Evolutionary conservation across 2,329 filamentous ascomycete species (phyloP), one percentile per base, ranked within the genome.

Genomic region (Ascochyta koolunga): DNA sequence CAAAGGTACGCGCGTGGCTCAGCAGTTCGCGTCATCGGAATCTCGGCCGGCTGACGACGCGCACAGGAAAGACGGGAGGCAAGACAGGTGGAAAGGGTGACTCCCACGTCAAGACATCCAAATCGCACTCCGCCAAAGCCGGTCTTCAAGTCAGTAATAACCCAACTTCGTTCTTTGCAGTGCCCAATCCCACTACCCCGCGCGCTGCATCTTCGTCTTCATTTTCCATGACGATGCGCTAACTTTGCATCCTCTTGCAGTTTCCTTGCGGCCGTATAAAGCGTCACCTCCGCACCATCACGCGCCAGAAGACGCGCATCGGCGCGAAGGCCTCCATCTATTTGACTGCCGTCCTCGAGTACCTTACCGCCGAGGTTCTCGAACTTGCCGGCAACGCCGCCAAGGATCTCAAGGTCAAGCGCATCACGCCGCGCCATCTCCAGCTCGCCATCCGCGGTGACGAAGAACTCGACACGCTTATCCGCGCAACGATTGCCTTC

Each of bases 231-330:
- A 62, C 41, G 51, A 62, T 58, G 59, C 66, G 68, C 67, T 72
- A 56, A 72, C 60, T 58, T 55, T 24, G 24, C 25, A 10, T 56
- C 47, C 50, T 63, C 64, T 29, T 64, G 55, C 75, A 99, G 95
- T 99, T 99, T 78, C 95, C 95, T 59, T 99, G 95, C 77, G 95
- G 95, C 80, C 95, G 95, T 89, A 95, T 99, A 80, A 99, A 99
- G 89, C 93, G 95, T 82, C 98, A 98, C 83, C 84, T 99, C 76
- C 97, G 98, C 86, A 92, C 91, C 79, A 97, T 97, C 82, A 98
- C 95, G 43, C 95, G 98, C 77, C 96, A 97, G 82, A 98, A 98
- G 84, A 98, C 97, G 91, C 93, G 95, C 79, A 96, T 99, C 66
- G 95, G 95, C 70, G 95, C 93, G 73, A 98, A 98, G 84, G 95